A percentile compares a stretch with the other conserved stretches of the same genome.
Evolutionary conservation across 306 rosid genomes (phyloP).

Genomic region (Gynostemma pentaphyllum): DNA sequence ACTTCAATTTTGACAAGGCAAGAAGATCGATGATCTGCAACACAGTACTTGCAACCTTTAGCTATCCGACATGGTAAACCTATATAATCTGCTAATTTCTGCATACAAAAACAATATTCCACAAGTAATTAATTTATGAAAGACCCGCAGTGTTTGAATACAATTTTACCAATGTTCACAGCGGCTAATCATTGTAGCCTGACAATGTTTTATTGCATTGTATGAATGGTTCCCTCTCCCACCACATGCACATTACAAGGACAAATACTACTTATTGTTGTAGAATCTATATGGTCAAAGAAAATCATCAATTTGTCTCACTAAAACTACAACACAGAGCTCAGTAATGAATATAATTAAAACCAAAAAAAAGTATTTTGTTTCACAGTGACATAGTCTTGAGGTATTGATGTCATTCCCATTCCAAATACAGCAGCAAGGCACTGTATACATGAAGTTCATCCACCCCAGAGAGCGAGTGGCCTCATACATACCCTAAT

Average conservation of each 20-base stretch:
- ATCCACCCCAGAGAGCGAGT: not conserved
- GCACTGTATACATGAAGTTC: not conserved
- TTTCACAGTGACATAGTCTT: not conserved
- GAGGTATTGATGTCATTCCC: not conserved
- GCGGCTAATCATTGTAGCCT: not conserved
- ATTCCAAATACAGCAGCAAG: not conserved
- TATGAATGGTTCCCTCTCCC: not conserved
- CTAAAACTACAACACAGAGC: not conserved
- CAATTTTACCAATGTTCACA: not conserved
- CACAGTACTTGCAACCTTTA: constrained; percentile 91
- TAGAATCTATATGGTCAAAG: not conserved
- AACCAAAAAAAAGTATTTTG: not conserved
- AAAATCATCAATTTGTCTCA: not conserved
- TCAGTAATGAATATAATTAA: not conserved
- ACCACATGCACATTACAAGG: not conserved
- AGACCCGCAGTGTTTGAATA: not conserved
- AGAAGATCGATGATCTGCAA: constrained; percentile 85
- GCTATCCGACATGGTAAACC: constrained; percentile 99
- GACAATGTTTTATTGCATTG: not conserved
- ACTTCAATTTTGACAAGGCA: constrained; percentile 82
- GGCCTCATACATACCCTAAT: not conserved
- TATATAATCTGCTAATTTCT: constrained; percentile 91
- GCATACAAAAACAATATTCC: constrained; percentile 20
- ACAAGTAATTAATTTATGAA: not conserved
- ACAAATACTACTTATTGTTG: not conserved